Evolutionary conservation across 2,329 filamentous ascomycete species (phyloP).

Genomic region (Leptographium lundbergii): DNA sequence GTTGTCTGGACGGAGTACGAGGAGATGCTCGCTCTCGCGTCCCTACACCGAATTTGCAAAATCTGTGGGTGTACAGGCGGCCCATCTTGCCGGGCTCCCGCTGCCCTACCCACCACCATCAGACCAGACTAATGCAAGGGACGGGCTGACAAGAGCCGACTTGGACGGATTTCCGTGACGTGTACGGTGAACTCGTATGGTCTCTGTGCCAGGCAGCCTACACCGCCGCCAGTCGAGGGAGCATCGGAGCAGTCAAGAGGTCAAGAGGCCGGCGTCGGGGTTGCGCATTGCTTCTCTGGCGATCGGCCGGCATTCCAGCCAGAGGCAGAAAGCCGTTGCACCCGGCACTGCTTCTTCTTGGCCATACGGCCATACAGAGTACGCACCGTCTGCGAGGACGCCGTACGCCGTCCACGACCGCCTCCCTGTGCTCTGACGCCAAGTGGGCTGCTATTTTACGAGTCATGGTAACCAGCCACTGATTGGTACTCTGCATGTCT

Average conservation of each 20-base stretch:
- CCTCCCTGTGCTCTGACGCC: too few species aligned
- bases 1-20: too few species aligned
- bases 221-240: not conserved
- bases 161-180: not conserved
- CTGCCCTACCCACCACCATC: not conserved
- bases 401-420: too few species aligned
- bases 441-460: too few species aligned
- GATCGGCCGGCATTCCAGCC: too few species aligned
- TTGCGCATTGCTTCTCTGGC: too few species aligned
- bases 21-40: not conserved
- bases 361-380: too few species aligned
- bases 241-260: not conserved
- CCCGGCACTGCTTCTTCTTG: too few species aligned
- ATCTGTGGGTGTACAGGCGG: not conserved
- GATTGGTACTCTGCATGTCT: too few species aligned
- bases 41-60: not conserved
- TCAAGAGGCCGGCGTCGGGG: not conserved
- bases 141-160: not conserved
- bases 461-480: too few species aligned
- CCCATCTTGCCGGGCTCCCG: not conserved
- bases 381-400: too few species aligned
- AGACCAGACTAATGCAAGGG: conserved; percentile 1
- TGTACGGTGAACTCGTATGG: not conserved
- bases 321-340: too few species aligned
- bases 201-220: not conserved